Conservation (phyloP, 2,329 filamentous ascomycete genomes). For the Cordyceps cateniannulata region DNA sequence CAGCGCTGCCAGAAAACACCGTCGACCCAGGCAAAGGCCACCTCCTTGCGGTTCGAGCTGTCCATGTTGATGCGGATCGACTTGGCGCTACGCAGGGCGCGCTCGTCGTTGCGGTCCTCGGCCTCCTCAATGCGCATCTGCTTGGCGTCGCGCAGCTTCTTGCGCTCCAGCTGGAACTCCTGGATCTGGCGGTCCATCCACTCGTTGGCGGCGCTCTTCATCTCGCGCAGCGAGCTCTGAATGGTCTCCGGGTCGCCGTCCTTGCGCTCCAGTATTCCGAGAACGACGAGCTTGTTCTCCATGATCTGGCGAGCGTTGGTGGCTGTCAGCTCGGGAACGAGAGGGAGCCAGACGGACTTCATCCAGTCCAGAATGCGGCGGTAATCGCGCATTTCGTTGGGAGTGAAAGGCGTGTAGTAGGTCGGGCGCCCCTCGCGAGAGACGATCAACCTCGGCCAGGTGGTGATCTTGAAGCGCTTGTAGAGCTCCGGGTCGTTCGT, state of each 20-base stretch:
- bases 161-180: slow-evolving; percentile 84
- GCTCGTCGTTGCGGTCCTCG: slow-evolving; percentile 84
- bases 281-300: slow-evolving; percentile 88
- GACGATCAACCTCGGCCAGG: slow-evolving; percentile 90
- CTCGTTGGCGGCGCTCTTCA: slow-evolving; percentile 91
- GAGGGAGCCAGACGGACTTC: slow-evolving; percentile 90
- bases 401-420: slow-evolving; percentile 82
- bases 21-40: slow-evolving; percentile 95
- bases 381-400: slow-evolving; percentile 87
- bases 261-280: slow-evolving; percentile 78
- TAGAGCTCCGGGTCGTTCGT: slow-evolving; percentile 71
- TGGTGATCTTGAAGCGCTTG: slow-evolving; percentile 87
- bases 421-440: slow-evolving; percentile 82
- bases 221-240: slow-evolving; percentile 69
- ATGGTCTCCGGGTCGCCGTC: slow-evolving; percentile 65
- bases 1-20: slow-evolving; percentile 96
- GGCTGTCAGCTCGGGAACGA: slow-evolving; percentile 88
- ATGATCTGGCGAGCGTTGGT: slow-evolving; percentile 92
- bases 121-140: slow-evolving; percentile 94
- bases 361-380: slow-evolving; percentile 80
- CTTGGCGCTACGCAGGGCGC: slow-evolving; percentile 81
- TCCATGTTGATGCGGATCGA: slow-evolving; percentile 88
- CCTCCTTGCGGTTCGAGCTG: slow-evolving; percentile 77
- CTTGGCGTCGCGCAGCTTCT: slow-evolving; percentile 90
- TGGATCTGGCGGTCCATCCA: slow-evolving; percentile 98